A percentile compares a stretch with the other conserved stretches of the same genome.
Evolutionary conservation across 139 green algal species (phyloP).

Genomic region (Chlorella vulgaris): DNA sequence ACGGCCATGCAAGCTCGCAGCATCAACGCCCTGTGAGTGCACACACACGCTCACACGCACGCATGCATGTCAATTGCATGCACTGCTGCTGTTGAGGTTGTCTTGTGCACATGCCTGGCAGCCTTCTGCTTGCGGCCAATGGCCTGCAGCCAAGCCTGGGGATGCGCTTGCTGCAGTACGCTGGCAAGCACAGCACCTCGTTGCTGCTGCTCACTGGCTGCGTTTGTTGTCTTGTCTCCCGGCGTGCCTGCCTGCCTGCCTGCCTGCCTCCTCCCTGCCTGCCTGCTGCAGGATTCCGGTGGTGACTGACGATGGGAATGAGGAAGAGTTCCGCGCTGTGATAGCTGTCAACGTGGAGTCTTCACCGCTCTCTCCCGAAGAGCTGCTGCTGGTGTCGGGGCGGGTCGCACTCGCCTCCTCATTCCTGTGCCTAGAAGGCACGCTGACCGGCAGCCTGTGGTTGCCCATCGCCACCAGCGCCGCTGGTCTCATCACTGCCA

Average conservation of each 20-base stretch:
- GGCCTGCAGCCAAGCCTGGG: no score
- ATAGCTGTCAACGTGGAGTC: not conserved
- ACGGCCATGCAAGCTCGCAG: not conserved
- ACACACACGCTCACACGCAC: no score
- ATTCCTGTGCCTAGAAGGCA: slow-evolving; percentile 13
- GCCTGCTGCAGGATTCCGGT: not conserved
- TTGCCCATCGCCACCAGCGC: slow-evolving; percentile 12
- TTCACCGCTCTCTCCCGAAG: not conserved
- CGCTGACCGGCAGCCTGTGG: slow-evolving; percentile 38
- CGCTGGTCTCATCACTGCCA: not conserved
- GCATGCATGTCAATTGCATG: no score
- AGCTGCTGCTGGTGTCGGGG: not conserved
- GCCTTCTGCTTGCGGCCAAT: no score
- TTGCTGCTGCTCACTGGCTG: no score
- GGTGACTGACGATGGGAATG: not conserved
- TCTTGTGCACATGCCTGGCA: no score
- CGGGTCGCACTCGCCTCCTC: not conserved
- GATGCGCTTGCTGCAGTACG: no score
- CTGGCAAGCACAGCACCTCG: no score
- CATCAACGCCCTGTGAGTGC: no score
- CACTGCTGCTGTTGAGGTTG: no score
- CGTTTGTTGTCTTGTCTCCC: no score
- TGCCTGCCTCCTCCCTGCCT: not conserved
- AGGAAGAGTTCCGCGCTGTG: not conserved
- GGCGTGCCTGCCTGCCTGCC: no score